These are phyloP conservation scores for Allium sativum DNA, from an alignment of 106 monocot genomes.

Conservation along the genomic window DNA sequence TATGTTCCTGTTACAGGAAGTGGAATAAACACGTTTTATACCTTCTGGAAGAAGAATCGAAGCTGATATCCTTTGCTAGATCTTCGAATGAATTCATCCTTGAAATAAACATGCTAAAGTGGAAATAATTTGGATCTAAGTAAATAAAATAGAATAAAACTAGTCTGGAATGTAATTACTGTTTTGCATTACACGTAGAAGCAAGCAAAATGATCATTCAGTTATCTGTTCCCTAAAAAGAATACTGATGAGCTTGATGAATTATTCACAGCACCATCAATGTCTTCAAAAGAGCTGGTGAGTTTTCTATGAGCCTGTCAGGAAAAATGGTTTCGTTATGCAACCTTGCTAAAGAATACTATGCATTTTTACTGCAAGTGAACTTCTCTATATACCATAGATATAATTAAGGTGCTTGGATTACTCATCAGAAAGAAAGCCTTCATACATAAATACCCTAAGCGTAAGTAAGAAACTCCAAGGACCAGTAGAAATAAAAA, in stretches of 20 bases:
- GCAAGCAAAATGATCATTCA: too few relatives aligned
- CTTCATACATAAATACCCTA: conserved; percentile 67
- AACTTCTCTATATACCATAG: conserved; percentile 56
- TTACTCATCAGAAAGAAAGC: conserved; percentile 51
- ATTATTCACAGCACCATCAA: conserved; percentile 13
- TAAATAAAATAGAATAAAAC: too few relatives aligned
- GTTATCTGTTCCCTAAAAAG: conserved; percentile 20
- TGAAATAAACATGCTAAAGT: conserved; percentile 4
- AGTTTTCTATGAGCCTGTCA: conserved; percentile 29
- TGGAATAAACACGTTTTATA: background rate
- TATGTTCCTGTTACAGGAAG: too few relatives aligned
- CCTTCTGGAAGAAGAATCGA: conserved; percentile 77
- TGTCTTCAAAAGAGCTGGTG: conserved; percentile 7
- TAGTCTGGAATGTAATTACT: too few relatives aligned
- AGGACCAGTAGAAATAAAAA: conserved; percentile 5
- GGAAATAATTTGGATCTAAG: too few relatives aligned
- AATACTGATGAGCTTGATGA: conserved; percentile 6
- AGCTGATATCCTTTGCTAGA: conserved; percentile 54
- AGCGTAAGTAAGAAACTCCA: conserved; percentile 20
- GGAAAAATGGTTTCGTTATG: background rate
- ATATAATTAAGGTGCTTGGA: conserved; percentile 60
- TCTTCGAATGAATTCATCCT: conserved; percentile 57
- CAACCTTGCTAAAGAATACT: too few relatives aligned
- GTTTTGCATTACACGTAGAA: too few relatives aligned
- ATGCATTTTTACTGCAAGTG: too few relatives aligned